phyloP scores from a whole-genome alignment of 345 rosid species.

The Corchorus capsularis region DNA sequence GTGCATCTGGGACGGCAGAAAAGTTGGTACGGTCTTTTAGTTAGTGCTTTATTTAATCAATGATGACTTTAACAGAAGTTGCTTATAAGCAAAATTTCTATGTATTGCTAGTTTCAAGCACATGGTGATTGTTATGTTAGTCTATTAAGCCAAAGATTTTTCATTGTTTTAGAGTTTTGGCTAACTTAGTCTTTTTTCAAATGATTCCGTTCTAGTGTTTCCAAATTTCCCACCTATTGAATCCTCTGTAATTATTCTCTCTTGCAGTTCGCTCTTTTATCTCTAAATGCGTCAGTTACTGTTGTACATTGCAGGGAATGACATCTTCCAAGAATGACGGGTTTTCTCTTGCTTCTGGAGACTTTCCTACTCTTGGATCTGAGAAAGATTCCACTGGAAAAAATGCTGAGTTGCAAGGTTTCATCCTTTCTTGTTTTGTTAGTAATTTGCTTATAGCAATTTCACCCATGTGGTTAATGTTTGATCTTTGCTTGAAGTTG shows the following conservation, averaged over 20 bases:
- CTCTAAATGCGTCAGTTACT: conserved; percentile 20
- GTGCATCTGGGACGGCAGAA: conserved; percentile 50
- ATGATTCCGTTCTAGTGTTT: background rate
- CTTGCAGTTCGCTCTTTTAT: background rate
- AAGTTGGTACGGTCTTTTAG: conserved; percentile 56
- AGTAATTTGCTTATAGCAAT: conserved; percentile 13
- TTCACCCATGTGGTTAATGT: conserved; percentile 17
- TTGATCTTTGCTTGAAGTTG: conserved; percentile 2
- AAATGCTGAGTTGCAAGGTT: conserved; percentile 67
- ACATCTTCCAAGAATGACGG: conserved; percentile 64
- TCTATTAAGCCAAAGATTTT: background rate
- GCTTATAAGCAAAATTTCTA: background rate
- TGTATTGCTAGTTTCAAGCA: conserved; percentile 4
- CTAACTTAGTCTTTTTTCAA: background rate
- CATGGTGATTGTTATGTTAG: background rate
- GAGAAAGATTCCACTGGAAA: conserved; percentile 66
- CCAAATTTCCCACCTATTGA: background rate
- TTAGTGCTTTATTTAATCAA: background rate
- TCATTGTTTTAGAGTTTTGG: conserved; percentile 6
- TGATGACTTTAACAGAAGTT: background rate
- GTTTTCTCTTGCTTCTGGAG: conserved; percentile 87
- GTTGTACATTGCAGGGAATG: conserved; percentile 60
- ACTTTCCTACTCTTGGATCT: conserved; percentile 95
- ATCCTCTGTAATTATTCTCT: background rate
- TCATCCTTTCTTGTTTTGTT: background rate